These are phyloP conservation scores for Melocanna baccifera DNA, from an alignment of 176 grass and related monocot species.

Conservation along the genomic window DNA sequence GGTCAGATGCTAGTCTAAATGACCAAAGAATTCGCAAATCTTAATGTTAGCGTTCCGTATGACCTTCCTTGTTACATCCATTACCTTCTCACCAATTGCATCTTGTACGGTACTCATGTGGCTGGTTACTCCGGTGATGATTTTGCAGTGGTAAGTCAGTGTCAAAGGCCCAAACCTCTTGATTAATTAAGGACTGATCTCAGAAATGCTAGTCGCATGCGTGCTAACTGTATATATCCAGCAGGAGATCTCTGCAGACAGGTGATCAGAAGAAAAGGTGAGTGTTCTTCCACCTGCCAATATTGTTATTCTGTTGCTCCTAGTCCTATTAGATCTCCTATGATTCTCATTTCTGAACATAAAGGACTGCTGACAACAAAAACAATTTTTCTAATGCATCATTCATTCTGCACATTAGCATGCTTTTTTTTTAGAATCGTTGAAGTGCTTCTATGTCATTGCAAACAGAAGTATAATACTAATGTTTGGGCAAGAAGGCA, in stretches of 20 bases:
- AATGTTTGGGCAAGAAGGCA: neutral
- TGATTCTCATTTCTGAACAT: slow-evolving; percentile 8
- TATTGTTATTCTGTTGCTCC: neutral
- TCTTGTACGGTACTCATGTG: slow-evolving; percentile 60
- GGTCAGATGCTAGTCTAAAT: slow-evolving; percentile 24
- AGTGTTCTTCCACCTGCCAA: neutral
- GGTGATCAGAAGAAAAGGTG: slow-evolving; percentile 9
- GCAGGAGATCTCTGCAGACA: slow-evolving; percentile 42
- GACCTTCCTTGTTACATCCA: neutral
- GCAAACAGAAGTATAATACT: neutral
- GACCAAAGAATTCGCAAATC: neutral
- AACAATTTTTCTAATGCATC: neutral
- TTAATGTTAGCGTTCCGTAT: neutral
- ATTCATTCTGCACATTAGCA: too few relatives aligned
- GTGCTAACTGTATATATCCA: slow-evolving; percentile 52
- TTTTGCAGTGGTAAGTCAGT: slow-evolving; percentile 44
- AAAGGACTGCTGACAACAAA: neutral
- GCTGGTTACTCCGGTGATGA: slow-evolving; percentile 40
- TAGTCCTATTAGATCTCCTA: slow-evolving; percentile 1
- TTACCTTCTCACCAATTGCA: slow-evolving; percentile 55
- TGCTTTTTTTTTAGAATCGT: neutral
- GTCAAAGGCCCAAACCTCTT: slow-evolving; percentile 55
- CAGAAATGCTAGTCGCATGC: slow-evolving; percentile 40
- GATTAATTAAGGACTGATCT: slow-evolving; percentile 41
- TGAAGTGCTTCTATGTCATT: neutral